Evolutionary conservation across 1,139 yeast species (phyloP), one percentile per base, ranked within the genome.

Genomic region (Kurtzmaniella natalensis): DNA sequence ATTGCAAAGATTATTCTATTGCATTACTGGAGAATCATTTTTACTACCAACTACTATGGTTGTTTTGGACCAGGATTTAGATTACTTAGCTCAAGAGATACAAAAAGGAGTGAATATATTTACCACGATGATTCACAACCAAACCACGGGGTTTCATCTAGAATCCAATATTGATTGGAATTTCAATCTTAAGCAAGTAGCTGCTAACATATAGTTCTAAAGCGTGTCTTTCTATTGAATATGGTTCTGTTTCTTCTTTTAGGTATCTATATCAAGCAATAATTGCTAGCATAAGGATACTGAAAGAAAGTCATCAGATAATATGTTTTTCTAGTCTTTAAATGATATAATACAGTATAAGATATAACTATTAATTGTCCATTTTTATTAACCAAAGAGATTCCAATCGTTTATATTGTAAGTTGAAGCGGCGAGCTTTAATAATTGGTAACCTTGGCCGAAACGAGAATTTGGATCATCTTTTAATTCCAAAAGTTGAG

Each of bases 351-450:
- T n/a, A n/a, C n/a, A n/a, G n/a, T n/a, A n/a, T n/a, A n/a, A n/a
- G n/a, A n/a, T n/a, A n/a, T n/a, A n/a, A n/a, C n/a, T n/a, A n/a
- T n/a, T n/a, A n/a, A n/a, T n/a, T n/a, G n/a, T n/a, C n/a, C n/a
- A n/a, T n/a, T n/a, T n/a, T n/a, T n/a, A 28, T 25, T 38, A 36
- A n/a, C 51, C 51, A 44, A 61, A 61, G 31, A 62, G 49, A 5
- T 44, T 47, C 61, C 64, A 57, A 30, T 60, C 57, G 10, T 34
- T 24, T 7, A 61, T 50, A 20, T 40, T 39, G 36, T 52, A 55
- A 18, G 50, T 43, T 16, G 37, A 22, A 5, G 49, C 44, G 3
- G 55, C 46, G 0, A 35, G 37, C 31, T 37, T 48, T 18, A 59
- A 45, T 35, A 46, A 30, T 14, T 37, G 23, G 35, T 46, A 57